A percentile compares a stretch with the other conserved stretches of the same genome.
phyloP scores from a whole-genome alignment of 2,329 filamentous ascomycete genomes.

The Sporothrix sp. region DNA sequence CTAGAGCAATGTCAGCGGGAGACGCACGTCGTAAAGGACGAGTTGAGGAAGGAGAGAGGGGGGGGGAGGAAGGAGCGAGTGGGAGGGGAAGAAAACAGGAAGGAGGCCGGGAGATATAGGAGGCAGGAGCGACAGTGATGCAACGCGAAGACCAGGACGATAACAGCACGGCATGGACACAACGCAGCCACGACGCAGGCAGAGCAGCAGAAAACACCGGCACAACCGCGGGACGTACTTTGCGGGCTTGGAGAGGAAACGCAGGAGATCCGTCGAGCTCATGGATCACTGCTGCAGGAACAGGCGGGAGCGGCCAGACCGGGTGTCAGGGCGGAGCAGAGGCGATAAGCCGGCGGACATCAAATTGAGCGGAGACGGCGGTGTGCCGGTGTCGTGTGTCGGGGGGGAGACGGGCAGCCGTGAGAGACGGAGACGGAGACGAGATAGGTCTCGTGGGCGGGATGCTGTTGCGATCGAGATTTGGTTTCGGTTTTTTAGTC shows the following conservation, averaged over 20 bases:
- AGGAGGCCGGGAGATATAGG: neutral
- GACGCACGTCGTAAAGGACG: neutral
- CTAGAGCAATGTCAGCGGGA: slow-evolving; percentile 25
- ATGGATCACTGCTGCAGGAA: slow-evolving; percentile 51
- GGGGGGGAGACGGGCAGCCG: too few relatives aligned
- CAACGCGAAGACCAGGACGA: too few relatives aligned
- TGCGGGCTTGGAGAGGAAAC: slow-evolving; percentile 88
- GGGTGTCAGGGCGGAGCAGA: neutral
- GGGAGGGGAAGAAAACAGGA: neutral
- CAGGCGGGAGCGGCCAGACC: slow-evolving; percentile 3
- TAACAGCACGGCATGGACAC: too few relatives aligned
- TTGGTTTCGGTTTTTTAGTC: too few relatives aligned
- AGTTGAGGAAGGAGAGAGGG: neutral
- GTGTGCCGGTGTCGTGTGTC: too few relatives aligned
- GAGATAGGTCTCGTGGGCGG: too few relatives aligned
- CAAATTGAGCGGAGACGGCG: too few relatives aligned
- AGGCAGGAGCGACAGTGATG: neutral
- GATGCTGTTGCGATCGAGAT: too few relatives aligned
- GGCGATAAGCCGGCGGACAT: slow-evolving; percentile 6
- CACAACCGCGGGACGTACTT: slow-evolving; percentile 53
- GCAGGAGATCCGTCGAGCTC: slow-evolving; percentile 82
- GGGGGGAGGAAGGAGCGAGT: slow-evolving; percentile 6
- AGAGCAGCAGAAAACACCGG: too few relatives aligned
- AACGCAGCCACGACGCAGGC: too few relatives aligned
- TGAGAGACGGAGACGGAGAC: too few relatives aligned